These are phyloP conservation scores for Inga laurina DNA, from an alignment of 306 rosid species.

Conservation along the genomic window DNA sequence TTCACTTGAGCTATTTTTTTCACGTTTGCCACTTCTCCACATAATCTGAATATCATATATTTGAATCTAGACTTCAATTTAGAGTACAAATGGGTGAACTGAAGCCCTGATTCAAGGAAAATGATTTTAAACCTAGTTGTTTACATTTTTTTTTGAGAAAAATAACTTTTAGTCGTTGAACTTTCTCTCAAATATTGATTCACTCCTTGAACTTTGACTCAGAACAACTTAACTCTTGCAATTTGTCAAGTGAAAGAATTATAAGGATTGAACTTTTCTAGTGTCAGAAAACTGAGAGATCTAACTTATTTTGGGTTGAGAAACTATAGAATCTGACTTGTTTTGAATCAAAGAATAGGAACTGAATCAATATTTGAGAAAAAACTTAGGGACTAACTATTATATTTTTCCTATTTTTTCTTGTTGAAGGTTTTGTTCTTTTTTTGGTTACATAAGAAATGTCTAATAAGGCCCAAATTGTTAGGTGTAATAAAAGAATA, in stretches of 20 bases:
- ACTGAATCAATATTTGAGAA: background rate
- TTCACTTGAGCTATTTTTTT: constrained; percentile 10
- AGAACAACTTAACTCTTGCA: background rate
- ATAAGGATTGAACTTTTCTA: background rate
- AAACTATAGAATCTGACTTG: background rate
- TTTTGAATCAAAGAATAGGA: background rate
- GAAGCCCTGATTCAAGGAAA: constrained; percentile 26
- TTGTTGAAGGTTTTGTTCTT: background rate
- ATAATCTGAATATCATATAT: constrained; percentile 14
- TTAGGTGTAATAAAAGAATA: background rate
- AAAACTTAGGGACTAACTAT: background rate
- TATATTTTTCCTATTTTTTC: background rate
- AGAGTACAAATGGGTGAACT: constrained; percentile 18
- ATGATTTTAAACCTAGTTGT: background rate
- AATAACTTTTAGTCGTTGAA: background rate
- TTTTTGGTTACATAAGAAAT: background rate
- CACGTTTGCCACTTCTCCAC: constrained; percentile 23
- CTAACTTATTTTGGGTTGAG: background rate
- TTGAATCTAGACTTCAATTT: constrained; percentile 8
- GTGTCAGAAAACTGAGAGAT: background rate
- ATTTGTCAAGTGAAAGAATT: background rate
- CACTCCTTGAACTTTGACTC: background rate
- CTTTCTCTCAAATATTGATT: background rate
- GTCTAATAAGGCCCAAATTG: background rate
- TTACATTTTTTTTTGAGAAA: background rate